phyloP scores from a whole-genome alignment of 1,284 basidiomycete genomes.

The Cryptococcus sp. region DNA sequence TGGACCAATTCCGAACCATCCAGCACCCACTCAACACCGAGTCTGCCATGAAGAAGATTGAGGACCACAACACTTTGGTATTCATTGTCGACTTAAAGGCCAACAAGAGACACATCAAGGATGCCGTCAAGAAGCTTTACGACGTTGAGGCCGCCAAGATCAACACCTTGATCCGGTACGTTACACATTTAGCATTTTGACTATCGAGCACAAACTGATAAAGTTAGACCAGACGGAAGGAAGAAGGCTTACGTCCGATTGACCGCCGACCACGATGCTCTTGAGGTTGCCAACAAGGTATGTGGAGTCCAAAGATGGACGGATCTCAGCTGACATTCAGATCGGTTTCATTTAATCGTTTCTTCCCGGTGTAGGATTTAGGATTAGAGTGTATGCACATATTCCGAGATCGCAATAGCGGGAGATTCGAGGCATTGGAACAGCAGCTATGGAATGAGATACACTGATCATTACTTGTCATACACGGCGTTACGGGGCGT shows the following conservation, averaged over 20 bases:
- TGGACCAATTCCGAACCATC: slow-evolving; percentile 96
- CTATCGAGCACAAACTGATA: background rate
- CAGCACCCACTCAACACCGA: slow-evolving; percentile 64
- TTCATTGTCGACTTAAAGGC: slow-evolving; percentile 91
- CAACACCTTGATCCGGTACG: slow-evolving; percentile 95
- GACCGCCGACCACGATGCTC: slow-evolving; percentile 90
- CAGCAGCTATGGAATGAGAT: too few relatives aligned
- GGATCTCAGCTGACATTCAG: slow-evolving; percentile 18
- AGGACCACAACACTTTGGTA: slow-evolving; percentile 98
- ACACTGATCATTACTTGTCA: too few relatives aligned
- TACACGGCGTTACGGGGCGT: too few relatives aligned
- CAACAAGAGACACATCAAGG: slow-evolving; percentile 99
- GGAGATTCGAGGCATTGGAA: too few relatives aligned
- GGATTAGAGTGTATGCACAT: background rate
- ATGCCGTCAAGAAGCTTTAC: slow-evolving; percentile 98
- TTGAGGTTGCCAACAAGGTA: slow-evolving; percentile 99
- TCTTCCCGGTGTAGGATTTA: background rate
- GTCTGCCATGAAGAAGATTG: slow-evolving; percentile 77
- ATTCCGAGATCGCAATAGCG: background rate
- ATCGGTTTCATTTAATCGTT: slow-evolving; percentile 50
- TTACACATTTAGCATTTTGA: slow-evolving; percentile 8
- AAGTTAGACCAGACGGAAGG: slow-evolving; percentile 83
- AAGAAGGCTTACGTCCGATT: slow-evolving; percentile 99
- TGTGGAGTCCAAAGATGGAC: background rate
- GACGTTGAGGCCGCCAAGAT: slow-evolving; percentile 94